A percentile compares a stretch with the other conserved stretches of the same genome.
Evolutionary conservation across 495 filamentous ascomycete species (phyloP).

Genomic region (Hamigera avellanea): DNA sequence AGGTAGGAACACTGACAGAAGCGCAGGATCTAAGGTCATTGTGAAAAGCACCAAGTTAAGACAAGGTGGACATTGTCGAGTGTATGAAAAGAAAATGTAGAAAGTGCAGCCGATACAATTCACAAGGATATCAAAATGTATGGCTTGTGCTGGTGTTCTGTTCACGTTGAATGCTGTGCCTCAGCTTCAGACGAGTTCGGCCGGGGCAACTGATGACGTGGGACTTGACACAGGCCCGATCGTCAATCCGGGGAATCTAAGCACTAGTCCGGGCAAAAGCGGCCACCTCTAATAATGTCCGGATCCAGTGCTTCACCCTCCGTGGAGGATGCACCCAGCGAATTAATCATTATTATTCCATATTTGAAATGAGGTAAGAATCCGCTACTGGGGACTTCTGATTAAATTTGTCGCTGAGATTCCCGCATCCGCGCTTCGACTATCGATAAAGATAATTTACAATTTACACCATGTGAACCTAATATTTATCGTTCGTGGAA

Average conservation of each 20-base stretch:
- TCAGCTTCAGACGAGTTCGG: background rate
- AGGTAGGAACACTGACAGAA: slow-evolving; percentile 24
- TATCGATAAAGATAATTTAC: too few relatives aligned
- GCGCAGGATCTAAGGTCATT: slow-evolving; percentile 35
- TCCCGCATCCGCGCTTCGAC: too few relatives aligned
- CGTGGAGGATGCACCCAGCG: too few relatives aligned
- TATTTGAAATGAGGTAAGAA: too few relatives aligned
- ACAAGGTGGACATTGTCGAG: slow-evolving; percentile 23
- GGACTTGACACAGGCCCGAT: slow-evolving; percentile 16
- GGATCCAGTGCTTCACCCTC: too few relatives aligned
- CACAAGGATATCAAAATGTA: background rate
- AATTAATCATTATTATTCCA: too few relatives aligned
- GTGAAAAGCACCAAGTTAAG: slow-evolving; percentile 15
- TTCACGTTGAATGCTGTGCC: too few relatives aligned
- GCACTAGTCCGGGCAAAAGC: slow-evolving; percentile 11
- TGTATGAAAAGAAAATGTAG: background rate
- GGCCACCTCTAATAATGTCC: too few relatives aligned
- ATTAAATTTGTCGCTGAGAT: too few relatives aligned
- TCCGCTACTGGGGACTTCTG: too few relatives aligned
- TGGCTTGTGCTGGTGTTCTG: background rate
- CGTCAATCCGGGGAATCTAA: slow-evolving; percentile 20
- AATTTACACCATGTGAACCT: too few relatives aligned
- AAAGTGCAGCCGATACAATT: background rate
- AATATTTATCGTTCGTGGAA: too few relatives aligned
- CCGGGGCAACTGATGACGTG: slow-evolving; percentile 26